Base-by-base conservation (phyloP, 495 filamentous ascomycete genomes). In the Podospora pseudopauciseta region DNA sequence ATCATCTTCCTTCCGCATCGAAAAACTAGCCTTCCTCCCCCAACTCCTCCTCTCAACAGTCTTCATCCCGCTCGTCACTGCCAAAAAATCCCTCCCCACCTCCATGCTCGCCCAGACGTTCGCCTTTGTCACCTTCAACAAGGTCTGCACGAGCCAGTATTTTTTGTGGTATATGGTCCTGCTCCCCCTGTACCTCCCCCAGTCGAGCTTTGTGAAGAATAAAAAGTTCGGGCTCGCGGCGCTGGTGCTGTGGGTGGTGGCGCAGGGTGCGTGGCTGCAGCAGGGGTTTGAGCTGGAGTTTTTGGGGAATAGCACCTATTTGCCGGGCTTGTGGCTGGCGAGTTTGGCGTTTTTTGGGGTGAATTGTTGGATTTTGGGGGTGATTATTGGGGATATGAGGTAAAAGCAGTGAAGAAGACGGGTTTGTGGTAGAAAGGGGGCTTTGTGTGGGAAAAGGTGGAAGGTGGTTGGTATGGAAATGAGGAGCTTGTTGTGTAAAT, bases 71-170 rank as follows among this genome's bases (percentile, higher is more conserved):
- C 75, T 95, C 0, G 83, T 86, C 3, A 78, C 95, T n/a, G 92
- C 92, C 7, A 97, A 94, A 78, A 91, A 87, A 74, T 88, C 91
- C 73, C 84, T 99, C 0, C 83, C 95, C 1, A 85, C 89, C 1
- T 86, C 93, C n/a, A 92, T 98, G 88, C 85, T 99, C n/a, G 93
- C 92, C n/a, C 95, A 99, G 80, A 98, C 96, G 0, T 97, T 97
- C 76, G 91, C 95, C 0, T 99, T 99, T 78, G 95, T 98, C 5
- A 88, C 92, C 5, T 98, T 97, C 67, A 99, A 99, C 76, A 99
- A 99, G 82, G 95, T 99, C 19, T 97, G 94, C 85, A 99, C 95
- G 1, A 94, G 91, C 74, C 95, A 98, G 93, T 99, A 99, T 75
- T 98, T 98, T 76, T 86, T 99, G 66, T 99, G 95, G 95, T 97